Evolutionary conservation across 306 rosid species (phyloP).

Genomic region (Amphicarpaea edgeworthii): DNA sequence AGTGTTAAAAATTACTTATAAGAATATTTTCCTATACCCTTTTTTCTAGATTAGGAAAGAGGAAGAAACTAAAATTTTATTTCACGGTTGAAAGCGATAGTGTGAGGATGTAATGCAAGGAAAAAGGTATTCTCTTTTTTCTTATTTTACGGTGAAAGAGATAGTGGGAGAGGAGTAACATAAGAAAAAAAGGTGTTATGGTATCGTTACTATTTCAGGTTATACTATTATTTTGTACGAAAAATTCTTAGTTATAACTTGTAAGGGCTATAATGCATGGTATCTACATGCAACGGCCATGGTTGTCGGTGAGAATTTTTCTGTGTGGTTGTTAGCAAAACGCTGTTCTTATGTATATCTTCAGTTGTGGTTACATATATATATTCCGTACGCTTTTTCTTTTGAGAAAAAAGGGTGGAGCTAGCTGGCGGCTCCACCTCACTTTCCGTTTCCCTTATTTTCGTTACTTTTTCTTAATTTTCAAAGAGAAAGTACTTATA

Average conservation of each 20-base stretch:
- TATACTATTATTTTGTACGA: background rate
- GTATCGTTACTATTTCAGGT: background rate
- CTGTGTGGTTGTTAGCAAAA: conserved; percentile 4
- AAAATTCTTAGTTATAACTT: background rate
- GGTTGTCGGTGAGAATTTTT: conserved; percentile 30
- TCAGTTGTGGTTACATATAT: conserved; percentile 11
- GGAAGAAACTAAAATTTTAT: background rate
- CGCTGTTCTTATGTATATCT: background rate
- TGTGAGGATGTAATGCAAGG: background rate
- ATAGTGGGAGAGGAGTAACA: background rate
- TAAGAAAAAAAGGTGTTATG: background rate
- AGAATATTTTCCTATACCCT: background rate
- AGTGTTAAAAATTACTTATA: too few species aligned
- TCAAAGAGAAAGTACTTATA: background rate
- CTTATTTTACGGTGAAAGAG: background rate
- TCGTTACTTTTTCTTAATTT: background rate
- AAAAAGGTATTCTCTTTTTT: background rate
- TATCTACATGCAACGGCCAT: conserved; percentile 3
- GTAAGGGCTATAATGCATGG: conserved; percentile 14
- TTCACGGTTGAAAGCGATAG: background rate
- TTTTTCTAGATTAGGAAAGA: background rate
- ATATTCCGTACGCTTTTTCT: conserved; percentile 7
- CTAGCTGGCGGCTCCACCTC: conserved; percentile 27
- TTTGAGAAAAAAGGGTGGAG: background rate
- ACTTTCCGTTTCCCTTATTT: conserved; percentile 9